Conservation (phyloP, 345 rosid genomes). For the Zanthoxylum bungeanum region DNA sequence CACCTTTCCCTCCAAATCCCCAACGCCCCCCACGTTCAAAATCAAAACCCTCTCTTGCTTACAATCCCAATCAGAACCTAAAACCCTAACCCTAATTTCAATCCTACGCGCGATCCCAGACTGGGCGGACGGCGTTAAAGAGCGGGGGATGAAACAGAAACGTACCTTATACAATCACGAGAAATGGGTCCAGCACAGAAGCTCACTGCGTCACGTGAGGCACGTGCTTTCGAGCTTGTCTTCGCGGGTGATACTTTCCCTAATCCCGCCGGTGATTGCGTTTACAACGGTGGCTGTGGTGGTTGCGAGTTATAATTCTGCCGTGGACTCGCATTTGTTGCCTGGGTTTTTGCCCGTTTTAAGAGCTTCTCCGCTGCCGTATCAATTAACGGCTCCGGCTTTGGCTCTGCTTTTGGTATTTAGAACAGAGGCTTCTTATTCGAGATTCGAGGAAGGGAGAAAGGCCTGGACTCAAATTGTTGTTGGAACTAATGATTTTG, state of each 20-base stretch:
- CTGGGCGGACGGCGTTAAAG: constrained; percentile 81
- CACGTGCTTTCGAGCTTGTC: constrained; percentile 66
- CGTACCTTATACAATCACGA: constrained; percentile 81
- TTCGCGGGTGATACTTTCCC: constrained; percentile 79
- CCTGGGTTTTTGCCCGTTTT: constrained; percentile 66
- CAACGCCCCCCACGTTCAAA: constrained; percentile 17
- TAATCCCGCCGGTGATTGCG: constrained; percentile 80
- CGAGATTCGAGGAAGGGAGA: constrained; percentile 80
- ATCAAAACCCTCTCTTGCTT: constrained; percentile 28
- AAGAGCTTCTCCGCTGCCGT: constrained; percentile 79
- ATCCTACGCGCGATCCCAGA: constrained; percentile 70
- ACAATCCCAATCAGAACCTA: constrained; percentile 15
- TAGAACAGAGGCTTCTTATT: constrained; percentile 93
- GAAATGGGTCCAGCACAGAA: constrained; percentile 79
- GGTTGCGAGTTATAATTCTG: constrained; percentile 70
- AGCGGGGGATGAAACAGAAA: constrained; percentile 71
- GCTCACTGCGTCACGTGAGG: constrained; percentile 82
- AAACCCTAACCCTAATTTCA: constrained; percentile 37
- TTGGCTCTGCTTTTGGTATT: constrained; percentile 87
- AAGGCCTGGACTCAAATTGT: constrained; percentile 82
- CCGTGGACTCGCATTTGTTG: constrained; percentile 51
- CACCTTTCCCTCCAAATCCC: constrained; percentile 34
- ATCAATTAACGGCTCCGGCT: constrained; percentile 88
- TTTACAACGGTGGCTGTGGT: constrained; percentile 63
- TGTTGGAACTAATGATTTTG: constrained; percentile 68